Evolutionary conservation across 2,329 filamentous ascomycete genomes (phyloP), one percentile per base, ranked within the genome.

Genomic region (Arthrobotrys pseudoclavata): DNA sequence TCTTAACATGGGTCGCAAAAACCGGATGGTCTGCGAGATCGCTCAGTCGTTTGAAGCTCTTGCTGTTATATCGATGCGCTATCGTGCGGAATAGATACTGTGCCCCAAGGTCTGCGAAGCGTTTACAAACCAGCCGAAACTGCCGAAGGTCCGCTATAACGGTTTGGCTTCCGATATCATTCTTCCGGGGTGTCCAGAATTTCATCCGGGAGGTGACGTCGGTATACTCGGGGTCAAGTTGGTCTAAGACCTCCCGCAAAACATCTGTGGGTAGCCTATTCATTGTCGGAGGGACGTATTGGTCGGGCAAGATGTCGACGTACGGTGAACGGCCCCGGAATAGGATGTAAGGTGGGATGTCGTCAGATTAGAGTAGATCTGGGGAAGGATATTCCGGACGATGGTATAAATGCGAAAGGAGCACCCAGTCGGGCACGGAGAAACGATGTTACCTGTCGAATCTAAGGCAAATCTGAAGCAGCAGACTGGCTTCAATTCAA

Each of bases 1-100:
- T 88, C 81, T 87, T 87, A 75, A 89, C 88, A 81, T 87, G 85
- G 66, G 83, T 82, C 15, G 87, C 86, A 20, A 89, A 83, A 81
- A 87, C 85, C 18, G 84, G 83, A 79, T 86, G 85, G 60, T 83
- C 83, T 34, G 87, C 85, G 72, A 89, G 85, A 45, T 84, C 84
- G 67, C 87, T 85, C 55, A 89, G 82, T 40, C 85, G 84, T 61
- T 84, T 81, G 63, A 89, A 85, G 31, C 87, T 87, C 69, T 84
- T 84, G 50, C 83, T 81, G 29, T 86, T 86, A 82, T 88, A 87
- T 60, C 87, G 83, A 62, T 85, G 86, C n/a, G 85, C 86, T 62
- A 87, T 85, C 45, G 85, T 84, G 13, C 85, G 84, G 81, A 87
- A 88, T 75, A 87, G 85, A 80, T 87, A 85, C 15, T 85, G 84